Evolutionary conservation across 768 basidiomycete genomes (phyloP), one percentile per base, ranked within the genome.

Genomic region (Pleurotus sapidus): DNA sequence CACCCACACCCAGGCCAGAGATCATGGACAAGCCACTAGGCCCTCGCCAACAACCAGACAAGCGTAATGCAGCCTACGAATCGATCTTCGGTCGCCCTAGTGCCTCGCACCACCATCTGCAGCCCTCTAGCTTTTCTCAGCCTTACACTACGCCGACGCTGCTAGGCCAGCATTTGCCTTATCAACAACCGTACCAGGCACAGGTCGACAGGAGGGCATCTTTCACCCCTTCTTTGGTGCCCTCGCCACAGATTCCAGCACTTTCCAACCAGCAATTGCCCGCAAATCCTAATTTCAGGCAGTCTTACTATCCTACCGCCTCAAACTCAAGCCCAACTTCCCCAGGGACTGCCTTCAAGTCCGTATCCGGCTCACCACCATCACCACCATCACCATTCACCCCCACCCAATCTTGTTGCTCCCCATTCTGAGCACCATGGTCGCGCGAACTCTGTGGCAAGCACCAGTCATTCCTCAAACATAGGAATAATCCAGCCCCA

Each of bases 61-160:
- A 91, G 68, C 87, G 91, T 54, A 76, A 83, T 71, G 83, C 85
- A 56, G 91, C 91, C 46, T 94, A 92, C 75, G 89, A 93, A 71
- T 84, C 87, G 66, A 93, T 94, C 74, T 94, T 94, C 72, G 91
- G 91, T 23, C 82, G 91, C 23, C 88, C 90, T 51, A 82, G 83
- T 50, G 73, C 77, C 46, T 61, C 75, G 30, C 84, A 84, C 69
- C 86, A 85, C 63, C 71, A 75, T 49, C 72, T 73, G 57, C 58
- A 64, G 30, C 24, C 48, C 23, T 57, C 64, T 58, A 45, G 59
- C 27, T 65, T 68, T 57, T 59, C 63, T 25, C 66, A 60, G 55
- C 65, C 67, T 49, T 38, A 68, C 37, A 54, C 6, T 47, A 66
- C 61, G 56, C 65, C 69, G 64, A 64, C 70, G 60, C 53, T 65